Conservation (phyloP, 2,329 filamentous ascomycete species). For the Colletotrichum sublineola region DNA sequence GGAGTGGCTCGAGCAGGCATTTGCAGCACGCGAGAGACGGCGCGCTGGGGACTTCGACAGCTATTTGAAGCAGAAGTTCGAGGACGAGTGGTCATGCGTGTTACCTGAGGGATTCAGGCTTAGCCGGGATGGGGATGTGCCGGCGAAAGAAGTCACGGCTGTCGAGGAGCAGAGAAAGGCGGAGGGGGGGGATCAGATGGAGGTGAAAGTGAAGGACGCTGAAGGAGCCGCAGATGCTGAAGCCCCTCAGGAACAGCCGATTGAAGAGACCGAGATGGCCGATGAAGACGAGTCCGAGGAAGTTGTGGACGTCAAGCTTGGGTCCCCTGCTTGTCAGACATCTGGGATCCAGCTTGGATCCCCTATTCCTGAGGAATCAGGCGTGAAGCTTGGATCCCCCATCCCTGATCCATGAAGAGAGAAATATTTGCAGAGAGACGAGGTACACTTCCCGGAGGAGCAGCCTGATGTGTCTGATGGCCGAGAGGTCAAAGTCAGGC, state of each 20-base stretch:
- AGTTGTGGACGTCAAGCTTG: slow-evolving; percentile 2
- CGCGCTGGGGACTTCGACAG: slow-evolving; percentile 64
- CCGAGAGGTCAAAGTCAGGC: neutral
- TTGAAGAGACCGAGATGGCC: neutral
- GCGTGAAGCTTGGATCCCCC: slow-evolving; percentile 11
- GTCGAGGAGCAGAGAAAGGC: neutral
- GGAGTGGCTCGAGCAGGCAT: slow-evolving; percentile 66
- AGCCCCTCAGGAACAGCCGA: neutral
- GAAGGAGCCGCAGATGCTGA: too few relatives aligned
- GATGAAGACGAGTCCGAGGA: neutral
- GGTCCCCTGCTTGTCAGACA: slow-evolving; percentile 7
- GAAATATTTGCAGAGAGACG: neutral
- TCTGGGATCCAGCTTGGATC: slow-evolving; percentile 16
- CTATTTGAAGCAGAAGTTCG: slow-evolving; percentile 59
- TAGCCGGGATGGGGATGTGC: slow-evolving; percentile 1
- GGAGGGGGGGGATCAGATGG: neutral
- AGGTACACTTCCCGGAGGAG: neutral
- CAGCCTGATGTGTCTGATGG: neutral
- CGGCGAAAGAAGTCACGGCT: neutral
- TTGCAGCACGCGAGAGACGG: slow-evolving; percentile 63
- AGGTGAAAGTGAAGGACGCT: neutral
- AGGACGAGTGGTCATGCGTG: slow-evolving; percentile 61
- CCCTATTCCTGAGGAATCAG: neutral
- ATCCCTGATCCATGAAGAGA: neutral
- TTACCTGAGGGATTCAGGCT: slow-evolving; percentile 53